Evolutionary conservation across 306 rosid genomes (phyloP).

Genomic region (Arachis hypogaea): DNA sequence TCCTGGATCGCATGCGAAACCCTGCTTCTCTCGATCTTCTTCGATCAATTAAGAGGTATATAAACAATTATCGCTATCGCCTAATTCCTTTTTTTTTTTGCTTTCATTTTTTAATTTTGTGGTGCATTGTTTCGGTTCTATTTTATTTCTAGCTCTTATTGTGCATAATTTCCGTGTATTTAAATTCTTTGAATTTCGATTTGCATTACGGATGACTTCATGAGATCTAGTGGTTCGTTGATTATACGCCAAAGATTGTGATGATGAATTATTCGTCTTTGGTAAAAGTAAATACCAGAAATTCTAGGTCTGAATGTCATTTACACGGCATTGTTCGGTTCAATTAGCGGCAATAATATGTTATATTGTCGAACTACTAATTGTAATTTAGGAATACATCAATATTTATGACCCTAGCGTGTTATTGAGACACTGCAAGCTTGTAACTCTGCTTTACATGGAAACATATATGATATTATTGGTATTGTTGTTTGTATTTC

Average conservation of each 20-base stretch:
- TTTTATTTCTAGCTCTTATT: neutral
- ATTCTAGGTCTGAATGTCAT: slow-evolving; percentile 3
- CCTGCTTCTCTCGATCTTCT: slow-evolving; percentile 75
- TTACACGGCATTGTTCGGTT: neutral
- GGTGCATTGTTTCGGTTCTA: neutral
- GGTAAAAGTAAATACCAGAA: neutral
- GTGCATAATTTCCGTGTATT: neutral
- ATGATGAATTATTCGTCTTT: neutral
- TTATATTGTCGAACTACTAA: neutral
- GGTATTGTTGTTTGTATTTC: neutral
- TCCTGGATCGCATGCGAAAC: slow-evolving; percentile 80
- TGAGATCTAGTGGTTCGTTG: neutral
- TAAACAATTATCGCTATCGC: neutral
- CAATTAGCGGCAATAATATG: neutral
- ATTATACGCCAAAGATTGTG: neutral
- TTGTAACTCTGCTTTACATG: neutral
- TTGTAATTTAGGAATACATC: neutral
- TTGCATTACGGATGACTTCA: neutral
- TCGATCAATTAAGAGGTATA: slow-evolving; percentile 71
- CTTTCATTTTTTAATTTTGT: neutral
- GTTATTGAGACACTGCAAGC: slow-evolving; percentile 1
- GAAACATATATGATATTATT: neutral
- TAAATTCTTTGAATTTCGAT: neutral
- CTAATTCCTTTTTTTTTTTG: neutral
- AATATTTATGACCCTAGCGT: neutral